A percentile compares a stretch with the other conserved stretches of the same genome.
Conservation (phyloP, 2,329 filamentous ascomycete species). For the Teratosphaeria viscida region DNA sequence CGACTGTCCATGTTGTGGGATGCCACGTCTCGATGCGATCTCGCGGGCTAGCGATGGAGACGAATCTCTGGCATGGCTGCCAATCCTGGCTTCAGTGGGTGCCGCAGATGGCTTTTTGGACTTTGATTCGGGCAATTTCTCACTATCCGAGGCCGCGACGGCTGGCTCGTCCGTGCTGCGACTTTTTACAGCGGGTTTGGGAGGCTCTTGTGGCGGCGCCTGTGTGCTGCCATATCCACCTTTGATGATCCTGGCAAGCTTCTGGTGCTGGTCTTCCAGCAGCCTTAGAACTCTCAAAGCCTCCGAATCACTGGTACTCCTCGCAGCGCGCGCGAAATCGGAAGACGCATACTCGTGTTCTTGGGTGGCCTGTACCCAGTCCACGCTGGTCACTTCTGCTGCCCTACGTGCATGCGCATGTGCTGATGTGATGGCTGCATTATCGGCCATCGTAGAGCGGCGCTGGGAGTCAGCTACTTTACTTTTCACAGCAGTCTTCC, state of each 20-base stretch:
- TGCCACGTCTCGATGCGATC: constrained; percentile 28
- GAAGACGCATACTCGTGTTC: constrained; percentile 82
- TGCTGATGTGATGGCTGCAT: constrained; percentile 34
- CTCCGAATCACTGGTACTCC: constrained; percentile 53
- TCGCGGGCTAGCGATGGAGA: constrained; percentile 28
- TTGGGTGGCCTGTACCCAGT: constrained; percentile 72
- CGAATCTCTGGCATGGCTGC: constrained; percentile 20
- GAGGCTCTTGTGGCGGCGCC: constrained; percentile 17
- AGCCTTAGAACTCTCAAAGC: constrained; percentile 74
- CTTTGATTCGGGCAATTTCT: neutral
- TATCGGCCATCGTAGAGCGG: neutral
- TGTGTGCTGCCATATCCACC: neutral
- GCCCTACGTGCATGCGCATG: constrained; percentile 84
- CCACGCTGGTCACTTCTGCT: constrained; percentile 52
- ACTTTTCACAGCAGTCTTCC: neutral
- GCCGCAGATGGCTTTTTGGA: neutral
- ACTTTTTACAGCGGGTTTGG: neutral
- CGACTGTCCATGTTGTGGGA: constrained; percentile 18
- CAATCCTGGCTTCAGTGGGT: constrained; percentile 5
- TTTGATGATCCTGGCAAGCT: constrained; percentile 70
- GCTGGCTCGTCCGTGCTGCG: neutral
- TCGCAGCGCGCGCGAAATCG: constrained; percentile 77
- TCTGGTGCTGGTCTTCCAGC: constrained; percentile 78
- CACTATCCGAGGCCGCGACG: neutral
- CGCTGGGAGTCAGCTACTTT: neutral